Evolutionary conservation across 2,329 filamentous ascomycete species (phyloP), one percentile per base, ranked within the genome.

Genomic region (Pseudopyricularia cyperi): DNA sequence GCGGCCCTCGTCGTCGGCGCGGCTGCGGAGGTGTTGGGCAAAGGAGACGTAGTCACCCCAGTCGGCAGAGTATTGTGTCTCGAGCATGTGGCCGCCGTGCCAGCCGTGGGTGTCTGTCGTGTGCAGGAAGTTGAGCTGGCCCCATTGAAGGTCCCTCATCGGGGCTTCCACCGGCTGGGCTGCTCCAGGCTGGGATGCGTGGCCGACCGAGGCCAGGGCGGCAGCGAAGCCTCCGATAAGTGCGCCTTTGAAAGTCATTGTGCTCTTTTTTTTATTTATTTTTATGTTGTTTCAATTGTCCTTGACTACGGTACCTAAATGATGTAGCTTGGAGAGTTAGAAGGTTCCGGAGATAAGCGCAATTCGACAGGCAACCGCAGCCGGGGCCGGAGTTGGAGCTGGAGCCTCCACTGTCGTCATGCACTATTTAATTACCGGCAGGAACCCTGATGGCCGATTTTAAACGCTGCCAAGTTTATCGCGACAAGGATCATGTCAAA

Each of bases 11-110:
- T 81, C 77, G 62, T 96, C 87, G 52, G 89, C 89, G 62, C 80
- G 83, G 58, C 81, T 76, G 52, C 80, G 85, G 74, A 98, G 80
- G 63, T 91, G 89, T 34, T 84, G 74, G 33, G 89, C 81, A 63
- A 98, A 96, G 7, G 91, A 96, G 60, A 97, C 78, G 67, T 97
- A 98, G 69, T 98, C 93, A 54, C 93, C 93, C 89, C 93, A 97
- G 67, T 98, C 93, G 47, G 89, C 91, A 7, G 88, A 90, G 68
- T 94, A 98, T 55, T 93, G 91, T 3, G 89, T 76, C 83, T 98
- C 93, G 71, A 90, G 84, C 5, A 97, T 70, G 72, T 98, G 93
- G 1, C 93, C 93, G 9, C 82, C 89, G 63, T 94, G 83, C 93
- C 93, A 98, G 60, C 93, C 91, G 69, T 97, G 93, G 4, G 87